These are phyloP conservation scores for Codiaeum variegatum DNA, from an alignment of 441 rosid species.

Conservation along the genomic window DNA sequence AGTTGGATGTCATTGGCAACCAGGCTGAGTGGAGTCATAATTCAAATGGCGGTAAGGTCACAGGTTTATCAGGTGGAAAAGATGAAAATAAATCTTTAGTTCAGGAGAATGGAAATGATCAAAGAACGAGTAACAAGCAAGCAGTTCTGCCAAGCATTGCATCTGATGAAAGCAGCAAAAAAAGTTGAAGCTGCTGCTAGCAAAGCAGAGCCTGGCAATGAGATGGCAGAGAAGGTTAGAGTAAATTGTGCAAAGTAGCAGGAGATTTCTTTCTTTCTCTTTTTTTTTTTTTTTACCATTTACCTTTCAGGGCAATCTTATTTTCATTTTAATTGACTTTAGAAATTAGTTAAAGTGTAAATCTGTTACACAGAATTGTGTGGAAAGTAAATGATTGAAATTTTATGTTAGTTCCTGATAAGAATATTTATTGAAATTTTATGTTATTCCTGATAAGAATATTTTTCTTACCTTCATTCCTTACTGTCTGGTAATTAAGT, in stretches of 20 bases:
- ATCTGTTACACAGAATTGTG: conserved; percentile 20
- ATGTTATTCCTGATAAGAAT: too few species aligned
- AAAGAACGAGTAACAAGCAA: background rate
- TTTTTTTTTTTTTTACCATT: too few species aligned
- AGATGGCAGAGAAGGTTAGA: conserved; percentile 12
- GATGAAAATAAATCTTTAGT: conserved; percentile 20
- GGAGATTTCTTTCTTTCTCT: background rate
- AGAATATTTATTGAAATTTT: too few species aligned
- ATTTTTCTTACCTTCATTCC: too few species aligned
- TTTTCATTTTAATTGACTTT: conserved; percentile 5
- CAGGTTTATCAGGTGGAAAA: conserved; percentile 15
- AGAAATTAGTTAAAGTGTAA: conserved; percentile 23
- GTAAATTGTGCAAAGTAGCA: conserved; percentile 18
- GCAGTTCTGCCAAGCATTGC: conserved; percentile 6
- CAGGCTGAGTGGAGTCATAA: conserved; percentile 28
- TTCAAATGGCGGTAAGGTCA: conserved; percentile 10
- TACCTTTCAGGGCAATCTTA: background rate
- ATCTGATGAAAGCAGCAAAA: conserved; percentile 19
- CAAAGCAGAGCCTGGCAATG: conserved; percentile 23
- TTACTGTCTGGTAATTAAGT: too few species aligned
- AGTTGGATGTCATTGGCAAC: conserved; percentile 6
- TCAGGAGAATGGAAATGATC: conserved; percentile 20
- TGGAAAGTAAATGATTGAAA: conserved; percentile 24
- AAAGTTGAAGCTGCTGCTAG: conserved; percentile 35
- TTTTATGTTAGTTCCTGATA: too few species aligned